These are phyloP conservation scores for Ogataea degrootiae DNA, from an alignment of 805 yeast genomes.

Conservation along the genomic window DNA sequence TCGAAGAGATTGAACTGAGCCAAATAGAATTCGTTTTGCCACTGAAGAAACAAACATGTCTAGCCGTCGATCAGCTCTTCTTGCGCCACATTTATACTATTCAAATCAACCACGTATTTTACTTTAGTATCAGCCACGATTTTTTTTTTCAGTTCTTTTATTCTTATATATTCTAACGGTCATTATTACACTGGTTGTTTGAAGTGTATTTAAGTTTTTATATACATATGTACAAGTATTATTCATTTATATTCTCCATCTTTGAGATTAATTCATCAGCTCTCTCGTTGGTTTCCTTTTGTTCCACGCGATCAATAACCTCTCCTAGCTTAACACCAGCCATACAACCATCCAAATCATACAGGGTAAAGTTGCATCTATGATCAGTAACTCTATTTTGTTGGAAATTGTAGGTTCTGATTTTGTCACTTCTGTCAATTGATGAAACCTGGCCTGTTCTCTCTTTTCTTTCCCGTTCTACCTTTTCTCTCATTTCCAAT, in stretches of 20 bases:
- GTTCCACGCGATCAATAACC: constrained; percentile 48
- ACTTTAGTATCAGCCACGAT: not conserved
- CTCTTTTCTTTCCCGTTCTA: constrained; percentile 57
- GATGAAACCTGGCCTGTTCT: constrained; percentile 82
- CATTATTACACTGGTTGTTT: not conserved
- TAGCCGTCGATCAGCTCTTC: too few relatives aligned
- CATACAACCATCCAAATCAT: constrained; percentile 67
- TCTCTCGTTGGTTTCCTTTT: constrained; percentile 40
- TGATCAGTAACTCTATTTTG: constrained; percentile 95
- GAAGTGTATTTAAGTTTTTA: not conserved
- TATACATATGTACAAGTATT: not conserved
- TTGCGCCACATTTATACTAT: not conserved
- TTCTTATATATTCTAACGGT: not conserved
- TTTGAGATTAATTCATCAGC: constrained; percentile 35
- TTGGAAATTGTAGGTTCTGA: constrained; percentile 88
- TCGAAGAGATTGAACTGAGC: too few relatives aligned
- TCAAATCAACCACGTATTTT: not conserved
- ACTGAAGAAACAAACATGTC: not conserved
- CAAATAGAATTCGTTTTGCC: not conserved
- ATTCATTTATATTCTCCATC: constrained; percentile 7
- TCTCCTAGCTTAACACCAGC: constrained; percentile 55
- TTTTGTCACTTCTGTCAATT: constrained; percentile 88
- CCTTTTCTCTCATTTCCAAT: constrained; percentile 59
- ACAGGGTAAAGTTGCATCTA: constrained; percentile 74
- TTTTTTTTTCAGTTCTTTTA: not conserved